These are phyloP conservation scores for Ascochyta rabiei DNA, from an alignment of 2,329 filamentous ascomycete species.

Conservation along the genomic window DNA sequence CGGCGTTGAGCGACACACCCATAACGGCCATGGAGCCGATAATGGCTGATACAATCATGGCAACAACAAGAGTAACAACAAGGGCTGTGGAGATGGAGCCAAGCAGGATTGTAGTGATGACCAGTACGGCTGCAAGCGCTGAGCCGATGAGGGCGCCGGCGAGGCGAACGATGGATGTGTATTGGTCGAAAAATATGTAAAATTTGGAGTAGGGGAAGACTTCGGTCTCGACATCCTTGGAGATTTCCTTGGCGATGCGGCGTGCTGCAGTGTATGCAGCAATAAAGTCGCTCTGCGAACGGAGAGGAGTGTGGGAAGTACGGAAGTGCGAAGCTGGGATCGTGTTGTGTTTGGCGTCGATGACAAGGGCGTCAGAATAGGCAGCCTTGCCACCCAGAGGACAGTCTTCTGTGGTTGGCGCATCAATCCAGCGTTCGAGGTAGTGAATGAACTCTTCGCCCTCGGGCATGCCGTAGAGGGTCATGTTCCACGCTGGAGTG, in stretches of 20 bases:
- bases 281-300: conserved; percentile 92
- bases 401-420: conserved; percentile 82
- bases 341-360: conserved; percentile 69
- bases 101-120: conserved; percentile 78
- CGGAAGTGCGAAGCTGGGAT: conserved; percentile 90
- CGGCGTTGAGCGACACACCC: conserved; percentile 88
- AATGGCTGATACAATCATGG: conserved; percentile 94
- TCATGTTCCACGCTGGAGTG: conserved; percentile 85
- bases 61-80: conserved; percentile 83
- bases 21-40: conserved; percentile 93
- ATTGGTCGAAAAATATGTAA: conserved; percentile 99
- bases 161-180: conserved; percentile 80
- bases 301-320: conserved; percentile 83
- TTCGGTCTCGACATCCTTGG: conserved; percentile 71
- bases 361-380: conserved; percentile 82
- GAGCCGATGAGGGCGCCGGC: conserved; percentile 80
- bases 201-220: conserved; percentile 98
- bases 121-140: conserved; percentile 83
- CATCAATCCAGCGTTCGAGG: conserved; percentile 77
- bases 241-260: conserved; percentile 81
- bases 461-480: conserved; percentile 88
- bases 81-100: conserved; percentile 82
- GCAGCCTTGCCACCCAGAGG: conserved; percentile 87
- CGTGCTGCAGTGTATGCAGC: conserved; percentile 86
- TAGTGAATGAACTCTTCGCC: conserved; percentile 90